These are phyloP conservation scores for Artemisia argyi DNA, from an alignment of 129 eudicot species.

Conservation along the genomic window DNA sequence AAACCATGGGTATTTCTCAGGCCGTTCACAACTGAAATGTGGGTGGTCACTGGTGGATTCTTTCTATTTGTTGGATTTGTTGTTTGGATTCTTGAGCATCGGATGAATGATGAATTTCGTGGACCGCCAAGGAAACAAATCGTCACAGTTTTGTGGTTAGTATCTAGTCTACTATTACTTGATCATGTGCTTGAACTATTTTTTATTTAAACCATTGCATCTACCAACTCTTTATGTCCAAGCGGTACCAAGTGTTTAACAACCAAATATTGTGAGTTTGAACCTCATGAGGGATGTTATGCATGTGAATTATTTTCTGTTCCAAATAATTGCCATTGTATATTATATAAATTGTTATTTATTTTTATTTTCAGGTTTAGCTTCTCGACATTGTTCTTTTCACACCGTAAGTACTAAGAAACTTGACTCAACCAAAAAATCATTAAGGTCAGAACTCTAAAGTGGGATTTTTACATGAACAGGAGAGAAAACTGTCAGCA, in stretches of 20 bases:
- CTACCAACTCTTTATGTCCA: background rate
- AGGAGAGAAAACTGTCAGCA: constrained; percentile 75
- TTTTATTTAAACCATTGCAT: too few species aligned
- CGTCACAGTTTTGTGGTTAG: constrained; percentile 73
- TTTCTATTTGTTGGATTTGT: constrained; percentile 78
- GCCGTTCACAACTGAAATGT: constrained; percentile 79
- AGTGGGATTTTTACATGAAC: constrained; percentile 14
- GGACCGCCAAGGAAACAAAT: constrained; percentile 74
- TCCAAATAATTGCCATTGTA: constrained; percentile 4
- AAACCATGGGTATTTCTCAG: constrained; percentile 79
- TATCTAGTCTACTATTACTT: constrained; percentile 1
- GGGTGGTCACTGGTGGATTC: constrained; percentile 67
- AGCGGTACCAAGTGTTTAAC: background rate
- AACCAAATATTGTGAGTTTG: background rate
- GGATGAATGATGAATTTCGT: constrained; percentile 68
- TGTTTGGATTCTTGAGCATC: constrained; percentile 88
- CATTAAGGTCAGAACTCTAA: background rate
- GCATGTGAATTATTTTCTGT: too few species aligned
- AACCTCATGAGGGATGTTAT: too few species aligned
- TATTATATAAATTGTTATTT: constrained; percentile 9
- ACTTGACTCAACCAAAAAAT: background rate
- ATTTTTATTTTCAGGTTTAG: constrained; percentile 65
- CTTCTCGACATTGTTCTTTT: constrained; percentile 88
- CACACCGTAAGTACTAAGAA: constrained; percentile 77
- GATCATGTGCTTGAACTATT: background rate